Conservation (phyloP, 169 alveolate species). For the Sarcocystis neurona region DNA sequence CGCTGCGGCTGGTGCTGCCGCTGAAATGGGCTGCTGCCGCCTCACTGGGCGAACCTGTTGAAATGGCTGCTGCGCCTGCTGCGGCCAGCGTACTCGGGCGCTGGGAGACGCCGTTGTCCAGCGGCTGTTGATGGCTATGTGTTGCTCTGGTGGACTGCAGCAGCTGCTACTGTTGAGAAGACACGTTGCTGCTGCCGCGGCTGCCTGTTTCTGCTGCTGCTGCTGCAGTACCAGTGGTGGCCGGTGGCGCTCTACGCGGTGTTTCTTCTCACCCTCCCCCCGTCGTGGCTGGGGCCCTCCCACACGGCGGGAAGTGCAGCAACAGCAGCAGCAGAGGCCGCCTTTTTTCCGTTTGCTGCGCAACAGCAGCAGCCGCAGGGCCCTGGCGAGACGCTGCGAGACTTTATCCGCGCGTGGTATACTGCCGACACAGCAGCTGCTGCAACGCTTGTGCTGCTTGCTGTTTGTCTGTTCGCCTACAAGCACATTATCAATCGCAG, state of each 20-base stretch:
- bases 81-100: no score
- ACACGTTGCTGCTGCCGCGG: conserved; percentile 18
- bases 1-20: no score
- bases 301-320: background rate
- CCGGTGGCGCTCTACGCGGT: conserved; percentile 38
- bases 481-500: conserved; percentile 53
- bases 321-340: background rate
- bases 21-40: no score
- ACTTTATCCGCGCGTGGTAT: background rate
- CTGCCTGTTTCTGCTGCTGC: background rate
- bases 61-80: no score
- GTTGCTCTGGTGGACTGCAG: no score
- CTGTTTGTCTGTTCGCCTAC: conserved; percentile 41
- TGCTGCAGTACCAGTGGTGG: conserved; percentile 42
- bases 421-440: conserved; percentile 7
- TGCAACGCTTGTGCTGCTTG: conserved; percentile 25
- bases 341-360: no score
- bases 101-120: no score
- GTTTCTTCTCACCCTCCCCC: conserved; percentile 16
- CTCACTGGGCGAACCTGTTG: background rate
- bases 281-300: background rate
- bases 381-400: background rate
- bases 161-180: background rate
- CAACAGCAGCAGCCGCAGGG: no score
- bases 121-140: no score